These are phyloP conservation scores for Sporobolomyces roseus DNA, from an alignment of 768 basidiomycete species.

Conservation along the genomic window DNA sequence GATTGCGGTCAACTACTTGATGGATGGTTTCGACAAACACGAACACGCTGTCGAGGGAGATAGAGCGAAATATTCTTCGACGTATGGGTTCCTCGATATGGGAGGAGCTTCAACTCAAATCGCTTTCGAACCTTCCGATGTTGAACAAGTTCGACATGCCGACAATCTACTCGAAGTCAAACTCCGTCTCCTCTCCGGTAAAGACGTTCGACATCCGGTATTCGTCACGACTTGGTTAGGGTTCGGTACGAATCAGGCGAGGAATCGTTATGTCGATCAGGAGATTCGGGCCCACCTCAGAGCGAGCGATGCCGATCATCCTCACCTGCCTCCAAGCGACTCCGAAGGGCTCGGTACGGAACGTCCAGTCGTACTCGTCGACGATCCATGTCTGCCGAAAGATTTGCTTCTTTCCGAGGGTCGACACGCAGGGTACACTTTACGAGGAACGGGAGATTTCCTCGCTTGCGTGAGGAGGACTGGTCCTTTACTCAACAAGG, in stretches of 20 bases:
- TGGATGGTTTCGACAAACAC: conserved; percentile 76
- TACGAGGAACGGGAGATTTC: conserved; percentile 87
- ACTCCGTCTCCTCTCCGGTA: conserved; percentile 72
- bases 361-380: conserved; percentile 51
- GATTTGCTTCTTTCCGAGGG: conserved; percentile 62
- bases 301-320: conserved; percentile 31
- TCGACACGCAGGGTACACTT: conserved; percentile 58
- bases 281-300: conserved; percentile 51
- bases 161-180: conserved; percentile 74
- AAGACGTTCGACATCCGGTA: conserved; percentile 82
- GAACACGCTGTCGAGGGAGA: conserved; percentile 48
- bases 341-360: conserved; percentile 15
- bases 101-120: conserved; percentile 98
- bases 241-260: conserved; percentile 94
- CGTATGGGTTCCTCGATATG: conserved; percentile 98
- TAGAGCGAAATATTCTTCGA: conserved; percentile 61
- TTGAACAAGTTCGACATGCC: conserved; percentile 55
- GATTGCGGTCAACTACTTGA: conserved; percentile 98
- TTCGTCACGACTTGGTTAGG: conserved; percentile 99
- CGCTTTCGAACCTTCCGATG: conserved; percentile 78
- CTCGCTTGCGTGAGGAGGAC: conserved; percentile 71
- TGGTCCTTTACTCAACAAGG: conserved; percentile 75
- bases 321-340: conserved; percentile 19
- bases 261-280: conserved; percentile 81
- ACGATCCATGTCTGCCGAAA: conserved; percentile 86